Base-by-base conservation (phyloP, 73 alveolate species). In the Paramecium sexaurelia region DNA sequence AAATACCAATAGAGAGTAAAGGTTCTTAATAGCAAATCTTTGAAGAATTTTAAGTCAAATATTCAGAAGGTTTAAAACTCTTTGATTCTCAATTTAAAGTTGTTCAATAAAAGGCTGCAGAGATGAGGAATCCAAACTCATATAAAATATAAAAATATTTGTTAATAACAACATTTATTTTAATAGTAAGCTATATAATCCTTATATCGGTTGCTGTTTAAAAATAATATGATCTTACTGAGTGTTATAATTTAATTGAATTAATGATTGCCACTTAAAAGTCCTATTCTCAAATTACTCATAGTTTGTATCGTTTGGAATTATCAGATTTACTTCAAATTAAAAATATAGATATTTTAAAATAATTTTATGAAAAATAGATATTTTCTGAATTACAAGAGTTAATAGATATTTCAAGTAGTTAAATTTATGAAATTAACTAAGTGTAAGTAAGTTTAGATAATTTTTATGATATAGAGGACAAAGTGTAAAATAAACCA, bases 1-100 rank as follows among this genome's bases (percentile, higher is more conserved):
- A 71, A 71, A 35, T 71, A 71, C 56, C 86, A 7, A n/a, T 35
- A 29, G 86, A 71, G 13, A 35, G 56, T 35, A 71, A 36, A 71
- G 86, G 86, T 1, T 71, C 56, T 15, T 32, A 71, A 32, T 35
- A 37, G 13, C 9, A 71, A 36, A 71, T 35, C 51, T 36, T 19
- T 27, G 55, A 71, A 36, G 56, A 71, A 11, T 35, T 27, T 13
- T 15, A 37, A 71, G 55, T 71, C 15, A 71, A 71, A 71, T 71
- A 71, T 71, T 35, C 35, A 4, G 56, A 71, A 3, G 26, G 43
- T 11, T 20, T 71, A 27, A 71, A 37, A 71, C 17, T 37, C 7
- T 71, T 71, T 71, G 86, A 71, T 35, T 19, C 57, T 15, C 17
- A 32, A 35, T 71, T 33, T 71, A 71, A 71, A 37, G 7, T 40